Conservation (phyloP, 805 yeast genomes). For the Allodekkera sacchari region DNA sequence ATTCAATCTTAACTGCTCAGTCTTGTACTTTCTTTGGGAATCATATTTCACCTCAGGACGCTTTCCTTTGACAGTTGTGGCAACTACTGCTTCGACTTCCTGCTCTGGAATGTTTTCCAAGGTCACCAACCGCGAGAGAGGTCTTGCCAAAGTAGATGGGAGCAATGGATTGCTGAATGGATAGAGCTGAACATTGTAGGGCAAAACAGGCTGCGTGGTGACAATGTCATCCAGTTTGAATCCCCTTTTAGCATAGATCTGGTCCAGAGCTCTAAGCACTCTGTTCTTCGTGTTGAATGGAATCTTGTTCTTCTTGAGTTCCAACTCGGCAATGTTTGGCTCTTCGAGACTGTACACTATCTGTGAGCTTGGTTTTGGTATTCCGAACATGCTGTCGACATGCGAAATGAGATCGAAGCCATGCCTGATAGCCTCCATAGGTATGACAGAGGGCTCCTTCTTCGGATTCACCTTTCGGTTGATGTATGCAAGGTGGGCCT, state of each 20-base stretch:
- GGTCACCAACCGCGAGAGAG: constrained; percentile 7
- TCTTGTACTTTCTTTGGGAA: constrained; percentile 13
- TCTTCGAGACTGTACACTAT: constrained; percentile 1
- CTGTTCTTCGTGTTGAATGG: constrained; percentile 21
- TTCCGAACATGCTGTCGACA: too few species aligned
- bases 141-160: constrained; percentile 12
- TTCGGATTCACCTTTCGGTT: constrained; percentile 1
- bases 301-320: constrained; percentile 18
- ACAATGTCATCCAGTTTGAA: constrained; percentile 11
- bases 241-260: constrained; percentile 16
- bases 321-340: constrained; percentile 13
- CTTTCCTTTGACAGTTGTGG: constrained; percentile 20
- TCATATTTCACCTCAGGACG: constrained; percentile 18
- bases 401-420: too few species aligned
- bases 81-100: constrained; percentile 14
- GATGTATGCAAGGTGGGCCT: constrained; percentile 5
- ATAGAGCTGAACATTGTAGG: constrained; percentile 12
- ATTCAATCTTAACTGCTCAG: constrained; percentile 17
- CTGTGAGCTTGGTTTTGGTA: neutral
- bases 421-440: neutral
- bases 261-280: constrained; percentile 21
- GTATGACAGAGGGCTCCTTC: constrained; percentile 3
- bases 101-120: constrained; percentile 11
- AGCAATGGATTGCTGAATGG: constrained; percentile 20
- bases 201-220: constrained; percentile 9